phyloP scores from a whole-genome alignment of 73 alveolate genomes.

The Symbiodinium pilosum region DNA sequence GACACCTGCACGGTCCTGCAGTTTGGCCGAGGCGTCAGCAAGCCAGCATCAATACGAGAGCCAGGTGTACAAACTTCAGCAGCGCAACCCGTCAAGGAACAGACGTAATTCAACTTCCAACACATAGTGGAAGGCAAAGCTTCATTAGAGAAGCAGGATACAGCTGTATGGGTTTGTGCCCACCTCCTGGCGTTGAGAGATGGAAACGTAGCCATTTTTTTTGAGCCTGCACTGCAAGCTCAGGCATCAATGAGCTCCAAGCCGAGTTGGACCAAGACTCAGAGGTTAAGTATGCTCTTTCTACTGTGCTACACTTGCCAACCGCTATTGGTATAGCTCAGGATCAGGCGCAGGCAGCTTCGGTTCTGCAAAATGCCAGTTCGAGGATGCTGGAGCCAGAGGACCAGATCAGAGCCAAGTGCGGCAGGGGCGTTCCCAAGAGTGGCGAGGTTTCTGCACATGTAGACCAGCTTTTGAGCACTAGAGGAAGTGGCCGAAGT shows the following conservation, averaged over 20 bases:
- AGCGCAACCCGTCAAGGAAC: constrained; percentile 41
- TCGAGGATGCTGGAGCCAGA: too few relatives aligned
- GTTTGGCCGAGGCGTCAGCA: neutral
- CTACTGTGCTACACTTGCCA: too few relatives aligned
- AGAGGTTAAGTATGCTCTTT: neutral
- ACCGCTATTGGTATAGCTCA: too few relatives aligned
- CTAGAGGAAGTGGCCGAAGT: too few relatives aligned
- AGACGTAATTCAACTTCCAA: neutral
- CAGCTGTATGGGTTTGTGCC: neutral
- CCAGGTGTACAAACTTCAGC: constrained; percentile 32
- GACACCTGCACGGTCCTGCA: neutral
- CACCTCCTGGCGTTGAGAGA: too few relatives aligned
- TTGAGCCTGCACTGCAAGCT: neutral
- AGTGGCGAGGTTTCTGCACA: too few relatives aligned
- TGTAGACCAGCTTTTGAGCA: too few relatives aligned
- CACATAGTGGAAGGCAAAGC: neutral
- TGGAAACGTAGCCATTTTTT: neutral
- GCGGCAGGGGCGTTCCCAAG: too few relatives aligned
- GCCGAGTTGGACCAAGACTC: neutral
- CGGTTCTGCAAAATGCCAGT: too few relatives aligned
- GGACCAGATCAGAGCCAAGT: too few relatives aligned
- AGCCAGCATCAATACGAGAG: constrained; percentile 50
- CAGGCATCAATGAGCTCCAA: neutral
- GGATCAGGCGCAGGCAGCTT: too few relatives aligned
- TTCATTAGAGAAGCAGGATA: neutral